phyloP scores from a whole-genome alignment of 352 stramenopile genomes.

The Blastocystis sp. region DNA sequence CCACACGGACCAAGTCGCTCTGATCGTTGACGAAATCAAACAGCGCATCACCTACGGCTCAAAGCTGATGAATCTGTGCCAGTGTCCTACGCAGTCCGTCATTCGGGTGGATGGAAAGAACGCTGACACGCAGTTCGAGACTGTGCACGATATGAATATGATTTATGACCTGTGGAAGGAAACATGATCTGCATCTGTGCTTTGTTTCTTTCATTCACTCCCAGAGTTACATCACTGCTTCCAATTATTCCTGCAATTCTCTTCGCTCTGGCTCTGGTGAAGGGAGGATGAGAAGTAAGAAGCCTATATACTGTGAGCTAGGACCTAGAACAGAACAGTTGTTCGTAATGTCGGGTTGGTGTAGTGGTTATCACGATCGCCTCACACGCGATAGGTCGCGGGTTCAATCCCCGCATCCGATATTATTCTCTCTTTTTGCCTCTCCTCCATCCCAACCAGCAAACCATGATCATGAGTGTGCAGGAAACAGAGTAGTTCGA shows the following conservation, averaged over 20 bases:
- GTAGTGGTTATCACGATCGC: constrained; percentile 69
- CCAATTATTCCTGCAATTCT: neutral
- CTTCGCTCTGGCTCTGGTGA: neutral
- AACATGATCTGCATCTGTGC: neutral
- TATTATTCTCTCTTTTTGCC: constrained; percentile 48
- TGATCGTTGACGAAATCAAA: constrained; percentile 55
- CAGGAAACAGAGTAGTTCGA: neutral
- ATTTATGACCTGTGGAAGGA: constrained; percentile 62
- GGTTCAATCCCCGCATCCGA: constrained; percentile 68
- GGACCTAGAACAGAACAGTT: neutral
- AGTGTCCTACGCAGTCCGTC: constrained; percentile 24
- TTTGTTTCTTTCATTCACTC: neutral
- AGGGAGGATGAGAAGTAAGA: no score
- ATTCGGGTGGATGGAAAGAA: constrained; percentile 24
- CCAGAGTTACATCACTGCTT: no score
- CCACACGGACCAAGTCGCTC: constrained; percentile 41
- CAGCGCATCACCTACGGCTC: constrained; percentile 43
- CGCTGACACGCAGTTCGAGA: constrained; percentile 39
- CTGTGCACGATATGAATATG: constrained; percentile 21
- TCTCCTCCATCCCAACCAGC: neutral
- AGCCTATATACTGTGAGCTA: neutral
- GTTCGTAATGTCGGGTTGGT: constrained; percentile 40
- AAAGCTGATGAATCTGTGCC: constrained; percentile 52
- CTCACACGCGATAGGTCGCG: constrained; percentile 69
- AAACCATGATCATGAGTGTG: neutral